Conservation (phyloP, 2,329 filamentous ascomycete genomes). For the Hymenoscyphus scutula region DNA sequence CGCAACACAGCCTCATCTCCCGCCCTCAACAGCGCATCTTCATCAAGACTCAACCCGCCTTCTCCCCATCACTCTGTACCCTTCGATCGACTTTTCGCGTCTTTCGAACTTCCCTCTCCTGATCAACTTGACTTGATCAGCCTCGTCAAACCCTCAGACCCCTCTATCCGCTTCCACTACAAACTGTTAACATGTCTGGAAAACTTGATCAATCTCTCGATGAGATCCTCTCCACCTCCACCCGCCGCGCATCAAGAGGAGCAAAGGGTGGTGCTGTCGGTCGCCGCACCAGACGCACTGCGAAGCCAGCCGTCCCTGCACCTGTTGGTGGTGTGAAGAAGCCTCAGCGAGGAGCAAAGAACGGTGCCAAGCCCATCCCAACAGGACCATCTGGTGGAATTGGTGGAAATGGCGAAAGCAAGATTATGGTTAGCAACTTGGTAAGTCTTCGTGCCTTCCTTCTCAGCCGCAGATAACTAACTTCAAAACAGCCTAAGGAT, state of each 20-base stretch:
- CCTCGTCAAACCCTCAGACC: neutral
- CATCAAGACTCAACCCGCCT: constrained; percentile 32
- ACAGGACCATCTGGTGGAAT: constrained; percentile 60
- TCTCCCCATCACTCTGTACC: constrained; percentile 25
- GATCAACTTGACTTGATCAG: constrained; percentile 28
- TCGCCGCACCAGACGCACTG: constrained; percentile 47
- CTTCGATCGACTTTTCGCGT: constrained; percentile 23
- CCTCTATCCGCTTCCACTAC: constrained; percentile 24
- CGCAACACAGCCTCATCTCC: constrained; percentile 28
- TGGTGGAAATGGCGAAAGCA: constrained; percentile 70
- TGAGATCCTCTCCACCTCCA: constrained; percentile 86
- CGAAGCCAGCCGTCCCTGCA: constrained; percentile 50
- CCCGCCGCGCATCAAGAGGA: constrained; percentile 39
- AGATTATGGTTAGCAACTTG: constrained; percentile 98
- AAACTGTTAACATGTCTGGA: constrained; percentile 69
- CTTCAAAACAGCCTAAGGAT: constrained; percentile 72
- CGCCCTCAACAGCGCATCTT: constrained; percentile 27
- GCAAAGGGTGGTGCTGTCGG: constrained; percentile 41
- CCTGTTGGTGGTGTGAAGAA: constrained; percentile 87
- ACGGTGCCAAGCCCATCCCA: constrained; percentile 59
- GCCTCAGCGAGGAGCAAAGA: constrained; percentile 60
- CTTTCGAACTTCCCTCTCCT: constrained; percentile 28
- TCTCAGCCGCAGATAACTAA: constrained; percentile 11
- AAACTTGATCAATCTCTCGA: constrained; percentile 98
- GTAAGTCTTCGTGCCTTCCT: constrained; percentile 54